A percentile compares a stretch with the other conserved stretches of the same genome.
phyloP scores from a whole-genome alignment of 768 basidiomycete species.

The Rhizopogon vinicolor region DNA sequence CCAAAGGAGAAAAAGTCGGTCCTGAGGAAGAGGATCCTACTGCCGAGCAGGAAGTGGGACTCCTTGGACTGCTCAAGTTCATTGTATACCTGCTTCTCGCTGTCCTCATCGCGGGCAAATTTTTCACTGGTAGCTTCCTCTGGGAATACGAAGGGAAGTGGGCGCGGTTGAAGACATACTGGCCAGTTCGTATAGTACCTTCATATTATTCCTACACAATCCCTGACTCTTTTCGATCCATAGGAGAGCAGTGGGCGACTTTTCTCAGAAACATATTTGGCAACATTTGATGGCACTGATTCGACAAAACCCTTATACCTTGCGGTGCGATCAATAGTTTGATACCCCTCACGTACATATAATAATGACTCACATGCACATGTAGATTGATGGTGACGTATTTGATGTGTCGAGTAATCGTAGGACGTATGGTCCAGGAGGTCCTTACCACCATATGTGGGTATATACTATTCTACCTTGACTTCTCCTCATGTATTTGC shows the following conservation, averaged over 20 bases:
- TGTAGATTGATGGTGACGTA: slow-evolving; percentile 85
- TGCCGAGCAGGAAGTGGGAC: slow-evolving; percentile 58
- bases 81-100: slow-evolving; percentile 51
- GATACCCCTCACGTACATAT: background rate
- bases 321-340: slow-evolving; percentile 49
- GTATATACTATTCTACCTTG: slow-evolving; percentile 6
- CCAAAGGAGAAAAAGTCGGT: slow-evolving; percentile 67
- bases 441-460: slow-evolving; percentile 73
- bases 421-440: slow-evolving; percentile 83
- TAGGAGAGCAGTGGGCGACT: slow-evolving; percentile 54
- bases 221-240: background rate
- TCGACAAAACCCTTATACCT: slow-evolving; percentile 72
- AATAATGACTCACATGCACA: slow-evolving; percentile 5
- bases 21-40: slow-evolving; percentile 75
- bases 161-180: slow-evolving; percentile 53
- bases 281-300: slow-evolving; percentile 67
- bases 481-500: slow-evolving; percentile 18
- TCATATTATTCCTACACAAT: background rate
- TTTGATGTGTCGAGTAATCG: slow-evolving; percentile 84
- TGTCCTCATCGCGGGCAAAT: slow-evolving; percentile 64
- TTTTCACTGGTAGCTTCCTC: slow-evolving; percentile 79
- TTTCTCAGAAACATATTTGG: slow-evolving; percentile 70
- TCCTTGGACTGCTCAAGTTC: slow-evolving; percentile 66
- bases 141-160: slow-evolving; percentile 80
- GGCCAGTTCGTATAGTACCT: slow-evolving; percentile 44